Base-by-base conservation (phyloP, 2,329 filamentous ascomycete species). In the Beauveria medogensis region DNA sequence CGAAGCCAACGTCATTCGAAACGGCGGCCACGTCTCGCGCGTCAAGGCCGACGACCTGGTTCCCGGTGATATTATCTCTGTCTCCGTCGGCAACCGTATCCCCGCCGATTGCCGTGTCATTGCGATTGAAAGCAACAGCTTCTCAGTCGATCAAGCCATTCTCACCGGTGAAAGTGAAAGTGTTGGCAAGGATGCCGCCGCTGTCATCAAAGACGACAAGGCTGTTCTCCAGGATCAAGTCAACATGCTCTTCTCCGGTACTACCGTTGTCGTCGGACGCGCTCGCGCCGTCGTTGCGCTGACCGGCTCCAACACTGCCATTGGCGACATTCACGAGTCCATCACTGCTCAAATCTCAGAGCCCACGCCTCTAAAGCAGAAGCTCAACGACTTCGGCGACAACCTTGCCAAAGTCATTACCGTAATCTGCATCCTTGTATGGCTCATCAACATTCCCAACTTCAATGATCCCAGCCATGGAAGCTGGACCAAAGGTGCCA, bases 221-320 rank as follows among this genome's bases (percentile, higher is more conserved):
- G 92, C 93, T 50, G 95, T 99, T 67, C 91, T 96, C 77, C 94
- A 99, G 78, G 94, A 99, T 73, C 94, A 97, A 78, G 78, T 89
- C 78, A 99, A 99, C 75, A 97, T 96, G 84, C 82, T 99, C 63
- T 99, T 99, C 77, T 99, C 95, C 1, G 95, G 95, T 69, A 99
- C 95, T 6, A 97, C 94, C 3, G 92, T 99, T 20, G 93, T 97
- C 22, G 96, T 90, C 65, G 94, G 94, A 64, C 91, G 93, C 73
- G 95, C 94, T 55, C 92, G 85, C 68, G 94, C 94, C 48, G 78
- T 97, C 58, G 94, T 99, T 28, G 92, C 92, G 64, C 76, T 96
- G 71, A 99, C 94, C 20, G 94, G 94, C 66, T 83, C 87, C 53
- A 90, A 86, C 70, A 99, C 94, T 28, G 94, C 94, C 43, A 99